Evolutionary conservation across 2,329 filamentous ascomycete genomes (phyloP).

Genomic region (Monosporascus sp.): DNA sequence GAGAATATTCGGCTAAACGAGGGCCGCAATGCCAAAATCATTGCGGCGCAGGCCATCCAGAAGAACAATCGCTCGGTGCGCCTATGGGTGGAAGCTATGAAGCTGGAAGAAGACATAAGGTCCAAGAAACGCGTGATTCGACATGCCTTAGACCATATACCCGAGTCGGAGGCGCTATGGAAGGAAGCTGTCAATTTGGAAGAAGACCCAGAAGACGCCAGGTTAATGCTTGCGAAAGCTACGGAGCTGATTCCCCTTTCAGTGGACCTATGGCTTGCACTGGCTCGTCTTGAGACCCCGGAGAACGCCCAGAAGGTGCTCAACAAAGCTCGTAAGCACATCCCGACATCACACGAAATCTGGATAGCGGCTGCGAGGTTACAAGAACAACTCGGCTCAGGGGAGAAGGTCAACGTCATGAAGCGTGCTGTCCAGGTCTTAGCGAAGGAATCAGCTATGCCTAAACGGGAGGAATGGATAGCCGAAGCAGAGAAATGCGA

Average conservation of each 20-base stretch:
- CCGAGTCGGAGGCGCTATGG: constrained; percentile 94
- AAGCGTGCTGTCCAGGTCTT: constrained; percentile 86
- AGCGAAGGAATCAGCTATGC: constrained; percentile 89
- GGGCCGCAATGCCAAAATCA: constrained; percentile 88
- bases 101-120: constrained; percentile 72
- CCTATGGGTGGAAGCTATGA: constrained; percentile 94
- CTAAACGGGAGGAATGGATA: constrained; percentile 97
- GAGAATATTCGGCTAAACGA: constrained; percentile 94
- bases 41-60: constrained; percentile 88
- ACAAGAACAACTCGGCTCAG: constrained; percentile 80
- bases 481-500: constrained; percentile 91
- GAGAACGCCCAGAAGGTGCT: constrained; percentile 92
- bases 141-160: constrained; percentile 86
- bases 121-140: constrained; percentile 91
- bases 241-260: constrained; percentile 92
- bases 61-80: constrained; percentile 83
- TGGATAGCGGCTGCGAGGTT: constrained; percentile 93
- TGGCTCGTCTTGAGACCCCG: constrained; percentile 82
- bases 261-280: constrained; percentile 89
- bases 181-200: constrained; percentile 96
- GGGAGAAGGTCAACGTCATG: constrained; percentile 83
- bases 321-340: constrained; percentile 89
- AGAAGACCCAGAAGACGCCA: constrained; percentile 82
- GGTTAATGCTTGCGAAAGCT: constrained; percentile 84
- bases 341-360: constrained; percentile 89